phyloP scores from a whole-genome alignment of 208 protist genomes.

The Entamoeba invadens region DNA sequence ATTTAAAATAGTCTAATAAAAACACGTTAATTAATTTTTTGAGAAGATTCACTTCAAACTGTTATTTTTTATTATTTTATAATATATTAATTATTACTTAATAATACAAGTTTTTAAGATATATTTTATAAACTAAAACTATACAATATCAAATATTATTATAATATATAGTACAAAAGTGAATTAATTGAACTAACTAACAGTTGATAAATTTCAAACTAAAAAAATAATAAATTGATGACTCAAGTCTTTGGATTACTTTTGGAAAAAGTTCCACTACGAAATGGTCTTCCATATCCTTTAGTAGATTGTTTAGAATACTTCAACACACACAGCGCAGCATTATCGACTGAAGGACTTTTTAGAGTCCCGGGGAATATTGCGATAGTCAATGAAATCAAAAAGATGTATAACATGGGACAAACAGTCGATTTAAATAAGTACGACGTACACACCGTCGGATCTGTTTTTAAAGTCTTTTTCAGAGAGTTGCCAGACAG shows the following conservation, averaged over 20 bases:
- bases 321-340: not conserved
- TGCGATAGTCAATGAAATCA: not conserved
- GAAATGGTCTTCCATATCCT: not conserved
- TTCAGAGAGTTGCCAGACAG: not conserved
- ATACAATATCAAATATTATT: too few species aligned
- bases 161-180: too few species aligned
- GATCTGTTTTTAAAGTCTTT: not conserved
- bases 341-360: not conserved
- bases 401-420: not conserved
- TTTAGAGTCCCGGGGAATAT: not conserved
- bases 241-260: not conserved
- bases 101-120: too few species aligned
- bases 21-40: too few species aligned
- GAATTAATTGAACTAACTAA: too few species aligned
- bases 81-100: too few species aligned
- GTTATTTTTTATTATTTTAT: too few species aligned
- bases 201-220: too few species aligned
- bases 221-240: not conserved
- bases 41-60: too few species aligned
- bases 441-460: not conserved
- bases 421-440: not conserved
- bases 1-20: too few species aligned
- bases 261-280: not conserved
- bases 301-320: not conserved
- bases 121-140: too few species aligned